These are phyloP conservation scores for Aspergillus carbonarius DNA, from an alignment of 2,329 filamentous ascomycete genomes.

Conservation along the genomic window DNA sequence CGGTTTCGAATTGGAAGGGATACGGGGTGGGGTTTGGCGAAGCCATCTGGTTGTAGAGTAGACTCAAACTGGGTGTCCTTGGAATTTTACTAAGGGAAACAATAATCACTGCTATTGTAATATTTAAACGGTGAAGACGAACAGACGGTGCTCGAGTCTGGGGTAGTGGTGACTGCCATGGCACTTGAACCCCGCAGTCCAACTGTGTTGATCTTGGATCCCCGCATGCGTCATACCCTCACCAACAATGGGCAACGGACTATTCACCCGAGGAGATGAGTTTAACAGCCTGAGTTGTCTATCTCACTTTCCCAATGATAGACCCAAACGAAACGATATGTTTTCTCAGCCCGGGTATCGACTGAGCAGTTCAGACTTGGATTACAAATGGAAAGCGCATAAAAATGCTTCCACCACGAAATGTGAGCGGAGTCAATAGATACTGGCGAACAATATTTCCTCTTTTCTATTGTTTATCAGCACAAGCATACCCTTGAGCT, in stretches of 20 bases:
- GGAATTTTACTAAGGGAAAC: background rate
- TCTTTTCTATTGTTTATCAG: no score
- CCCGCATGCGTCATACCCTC: background rate
- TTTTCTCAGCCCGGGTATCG: no score
- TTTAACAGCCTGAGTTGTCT: no score
- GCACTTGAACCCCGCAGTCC: background rate
- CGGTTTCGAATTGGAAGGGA: slow-evolving; percentile 12
- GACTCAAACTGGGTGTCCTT: background rate
- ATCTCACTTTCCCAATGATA: no score
- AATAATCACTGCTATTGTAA: background rate
- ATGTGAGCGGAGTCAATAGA: no score
- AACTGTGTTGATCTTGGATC: background rate
- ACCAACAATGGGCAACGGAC: background rate
- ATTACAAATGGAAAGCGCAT: no score
- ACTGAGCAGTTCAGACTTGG: no score
- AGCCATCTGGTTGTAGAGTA: background rate
- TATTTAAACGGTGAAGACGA: background rate
- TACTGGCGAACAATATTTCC: no score
- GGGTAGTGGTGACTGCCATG: background rate
- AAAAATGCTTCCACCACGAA: no score
- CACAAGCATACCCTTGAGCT: no score
- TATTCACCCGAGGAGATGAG: no score
- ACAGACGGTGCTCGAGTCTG: background rate
- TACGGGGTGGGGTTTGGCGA: slow-evolving; percentile 9
- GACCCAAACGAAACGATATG: no score